Evolutionary conservation across 169 alveolate species (phyloP), one percentile per base, ranked within the genome.

Genomic region (Plasmodium malariae): DNA sequence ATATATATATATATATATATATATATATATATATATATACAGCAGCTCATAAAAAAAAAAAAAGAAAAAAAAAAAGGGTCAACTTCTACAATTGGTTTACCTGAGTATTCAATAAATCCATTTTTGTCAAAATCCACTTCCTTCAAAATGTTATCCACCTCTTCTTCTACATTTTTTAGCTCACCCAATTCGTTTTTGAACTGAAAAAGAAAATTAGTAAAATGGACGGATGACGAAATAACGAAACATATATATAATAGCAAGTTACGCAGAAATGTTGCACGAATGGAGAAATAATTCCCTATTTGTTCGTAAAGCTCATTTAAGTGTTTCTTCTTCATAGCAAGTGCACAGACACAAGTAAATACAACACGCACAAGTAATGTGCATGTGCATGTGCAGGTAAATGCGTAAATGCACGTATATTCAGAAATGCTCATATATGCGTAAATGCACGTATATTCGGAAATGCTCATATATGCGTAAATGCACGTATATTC

Each of bases 91-190:
- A 21, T 17, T 1, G 32, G 12, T 55, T 3, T 72, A 93, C 96
- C 96, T 24, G 97, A 93, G 93, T 98, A 98, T 80, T 98, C 99
- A 36, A 98, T 97, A 55, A 92, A 95, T n/a, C 99, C 99, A 88
- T 96, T 96, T 45, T 94, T 95, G 89, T 98, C 99, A 30, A 96
- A 94, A 95, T 98, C 99, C 34, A 97, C 97, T 34, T 96, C 94
- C 51, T 88, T 91, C 93, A 98, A 93, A 14, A 97, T 98, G 62
- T 95, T 95, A 71, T 97, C 99, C 3, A 98, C 99, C 68, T 98
- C 99, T 71, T 88, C 95, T 51, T 97, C 98, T 9, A 97, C 97
- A 43, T 89, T 91, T 87, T 93, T 94, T 40, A 76, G 57, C 43
- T 89, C 88, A 88, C 88, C 87, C 21, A 67, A 49, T 17, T 68